phyloP scores from a whole-genome alignment of 305 asterid genomes.

The Solanum chacoense region DNA sequence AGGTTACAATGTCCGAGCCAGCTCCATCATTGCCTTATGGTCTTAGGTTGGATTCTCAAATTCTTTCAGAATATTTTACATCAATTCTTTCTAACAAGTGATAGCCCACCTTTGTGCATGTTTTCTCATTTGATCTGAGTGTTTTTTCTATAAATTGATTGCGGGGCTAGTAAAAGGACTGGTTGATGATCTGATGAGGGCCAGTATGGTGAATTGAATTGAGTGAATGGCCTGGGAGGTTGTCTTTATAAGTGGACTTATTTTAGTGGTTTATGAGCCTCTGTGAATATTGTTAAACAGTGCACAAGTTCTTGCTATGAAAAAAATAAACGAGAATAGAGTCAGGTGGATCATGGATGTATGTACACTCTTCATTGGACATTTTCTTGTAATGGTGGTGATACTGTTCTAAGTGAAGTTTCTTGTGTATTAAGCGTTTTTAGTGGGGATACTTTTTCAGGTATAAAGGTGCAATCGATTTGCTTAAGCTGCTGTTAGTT shows the following conservation, averaged over 20 bases:
- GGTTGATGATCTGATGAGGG: neutral
- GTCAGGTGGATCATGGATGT: neutral
- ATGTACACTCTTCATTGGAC: neutral
- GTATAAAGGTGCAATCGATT: constrained; percentile 63
- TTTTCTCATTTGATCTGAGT: neutral
- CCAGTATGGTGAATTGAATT: neutral
- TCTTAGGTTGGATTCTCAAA: neutral
- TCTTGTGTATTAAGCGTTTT: neutral
- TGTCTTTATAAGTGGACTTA: neutral
- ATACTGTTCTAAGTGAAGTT: neutral
- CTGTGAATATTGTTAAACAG: neutral
- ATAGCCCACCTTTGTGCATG: neutral
- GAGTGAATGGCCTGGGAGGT: neutral
- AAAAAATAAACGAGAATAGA: neutral
- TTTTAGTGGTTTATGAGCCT: neutral
- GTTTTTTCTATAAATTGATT: neutral
- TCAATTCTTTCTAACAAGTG: neutral
- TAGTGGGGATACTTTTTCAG: constrained; percentile 26
- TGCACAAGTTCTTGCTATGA: neutral
- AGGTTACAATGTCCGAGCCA: neutral
- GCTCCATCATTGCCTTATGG: neutral
- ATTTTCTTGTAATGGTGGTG: neutral
- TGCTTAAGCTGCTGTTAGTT: constrained; percentile 51
- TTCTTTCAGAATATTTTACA: neutral
- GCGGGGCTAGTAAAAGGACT: neutral